A percentile compares a stretch with the other conserved stretches of the same genome.
These are phyloP conservation scores for Hydrangea macrophylla DNA, from an alignment of 148 eudicot species.

Conservation along the genomic window DNA sequence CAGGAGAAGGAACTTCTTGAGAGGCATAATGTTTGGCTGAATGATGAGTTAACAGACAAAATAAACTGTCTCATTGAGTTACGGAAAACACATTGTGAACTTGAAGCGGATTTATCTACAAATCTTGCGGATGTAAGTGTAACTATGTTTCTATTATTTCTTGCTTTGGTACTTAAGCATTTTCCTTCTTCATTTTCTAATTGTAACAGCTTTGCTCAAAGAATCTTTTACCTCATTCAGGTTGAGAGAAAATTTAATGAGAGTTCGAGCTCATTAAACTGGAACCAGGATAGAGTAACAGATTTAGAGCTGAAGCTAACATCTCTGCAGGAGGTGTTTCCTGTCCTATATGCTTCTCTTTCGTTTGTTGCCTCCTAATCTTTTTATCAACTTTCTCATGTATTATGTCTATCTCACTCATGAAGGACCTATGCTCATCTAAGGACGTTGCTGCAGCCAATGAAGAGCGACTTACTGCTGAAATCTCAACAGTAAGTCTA, in stretches of 20 bases:
- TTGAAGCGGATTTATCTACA: constrained; percentile 74
- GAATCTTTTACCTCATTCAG: constrained; percentile 21
- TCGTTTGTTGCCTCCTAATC: not conserved
- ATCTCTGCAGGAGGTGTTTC: constrained; percentile 55
- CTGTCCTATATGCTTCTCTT: not conserved
- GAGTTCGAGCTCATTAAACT: constrained; percentile 55
- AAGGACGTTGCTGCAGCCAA: constrained; percentile 64
- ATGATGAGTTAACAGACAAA: constrained; percentile 75
- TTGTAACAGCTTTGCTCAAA: not conserved
- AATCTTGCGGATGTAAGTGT: constrained; percentile 64
- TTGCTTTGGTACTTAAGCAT: not conserved
- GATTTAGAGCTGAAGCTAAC: constrained; percentile 70
- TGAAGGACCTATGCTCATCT: constrained; percentile 59
- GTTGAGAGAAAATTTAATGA: constrained; percentile 65
- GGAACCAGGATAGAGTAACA: constrained; percentile 65
- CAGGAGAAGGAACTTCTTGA: constrained; percentile 93
- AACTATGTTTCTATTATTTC: not conserved
- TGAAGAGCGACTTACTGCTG: constrained; percentile 63
- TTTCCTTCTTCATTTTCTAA: not conserved
- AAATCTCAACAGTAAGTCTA: constrained; percentile 57
- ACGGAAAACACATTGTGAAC: constrained; percentile 57
- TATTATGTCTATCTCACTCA: constrained; percentile 1
- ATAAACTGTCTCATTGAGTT: constrained; percentile 54
- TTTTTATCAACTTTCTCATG: constrained; percentile 2
- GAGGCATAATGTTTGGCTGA: constrained; percentile 90